phyloP scores from a whole-genome alignment of 2,329 filamentous ascomycete species.

The Talaromyces sp. region DNA sequence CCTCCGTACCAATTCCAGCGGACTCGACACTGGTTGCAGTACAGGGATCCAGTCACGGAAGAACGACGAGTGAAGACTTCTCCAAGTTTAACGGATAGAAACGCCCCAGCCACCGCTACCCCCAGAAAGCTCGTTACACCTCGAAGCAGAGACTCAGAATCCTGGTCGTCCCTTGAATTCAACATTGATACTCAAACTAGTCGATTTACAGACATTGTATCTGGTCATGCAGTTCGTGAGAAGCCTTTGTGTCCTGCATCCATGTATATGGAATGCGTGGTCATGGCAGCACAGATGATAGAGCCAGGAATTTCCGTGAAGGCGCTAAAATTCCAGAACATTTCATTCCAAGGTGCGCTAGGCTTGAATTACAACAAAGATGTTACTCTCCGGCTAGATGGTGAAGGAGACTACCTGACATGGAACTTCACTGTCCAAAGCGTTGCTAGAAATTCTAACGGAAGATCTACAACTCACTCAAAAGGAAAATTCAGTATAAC shows the following conservation, averaged over 20 bases:
- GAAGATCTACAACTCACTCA: slow-evolving; percentile 2
- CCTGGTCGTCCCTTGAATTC: slow-evolving; percentile 9
- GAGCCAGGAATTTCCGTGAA: slow-evolving; percentile 7
- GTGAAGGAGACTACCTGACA: slow-evolving; percentile 7
- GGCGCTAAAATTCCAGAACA: slow-evolving; percentile 4
- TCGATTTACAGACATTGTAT: slow-evolving; percentile 7
- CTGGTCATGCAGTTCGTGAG: slow-evolving; percentile 8
- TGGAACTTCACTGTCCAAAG: slow-evolving; percentile 9
- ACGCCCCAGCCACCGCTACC: background rate
- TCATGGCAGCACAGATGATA: slow-evolving; percentile 9
- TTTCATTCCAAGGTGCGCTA: slow-evolving; percentile 8
- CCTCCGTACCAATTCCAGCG: slow-evolving; percentile 8
- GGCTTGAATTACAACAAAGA: slow-evolving; percentile 7
- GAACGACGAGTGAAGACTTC: background rate
- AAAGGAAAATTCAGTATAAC: slow-evolving; percentile 7
- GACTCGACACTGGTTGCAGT: slow-evolving; percentile 6
- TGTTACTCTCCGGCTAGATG: slow-evolving; percentile 6
- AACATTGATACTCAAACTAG: slow-evolving; percentile 5
- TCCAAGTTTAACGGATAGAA: background rate
- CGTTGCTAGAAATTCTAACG: background rate
- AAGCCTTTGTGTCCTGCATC: slow-evolving; percentile 8
- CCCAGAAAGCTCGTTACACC: slow-evolving; percentile 2
- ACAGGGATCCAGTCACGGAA: slow-evolving; percentile 6
- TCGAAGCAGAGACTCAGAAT: slow-evolving; percentile 6
- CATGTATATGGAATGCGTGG: slow-evolving; percentile 11